phyloP scores from a whole-genome alignment of 805 yeast species.

The Wickerhamiella cacticola region DNA sequence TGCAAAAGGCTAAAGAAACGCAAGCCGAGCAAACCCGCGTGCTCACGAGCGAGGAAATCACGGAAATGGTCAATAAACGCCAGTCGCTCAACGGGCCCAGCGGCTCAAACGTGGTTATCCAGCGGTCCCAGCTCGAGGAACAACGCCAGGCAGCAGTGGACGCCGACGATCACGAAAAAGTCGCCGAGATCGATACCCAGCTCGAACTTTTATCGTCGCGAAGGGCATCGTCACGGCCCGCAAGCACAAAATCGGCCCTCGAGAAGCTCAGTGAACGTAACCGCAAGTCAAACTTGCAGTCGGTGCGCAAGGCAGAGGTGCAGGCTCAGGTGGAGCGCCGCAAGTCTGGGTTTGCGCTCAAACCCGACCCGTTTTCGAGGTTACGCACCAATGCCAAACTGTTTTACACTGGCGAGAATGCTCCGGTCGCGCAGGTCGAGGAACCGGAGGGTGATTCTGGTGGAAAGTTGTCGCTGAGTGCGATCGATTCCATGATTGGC shows the following conservation, averaged over 20 bases:
- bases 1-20: slow-evolving; percentile 51
- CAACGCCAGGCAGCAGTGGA: slow-evolving; percentile 63
- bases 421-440: slow-evolving; percentile 13
- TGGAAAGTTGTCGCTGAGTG: slow-evolving; percentile 17
- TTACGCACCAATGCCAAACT: slow-evolving; percentile 77
- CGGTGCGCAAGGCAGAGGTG: slow-evolving; percentile 68
- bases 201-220: slow-evolving; percentile 21
- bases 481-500: slow-evolving; percentile 32
- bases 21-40: slow-evolving; percentile 50
- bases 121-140: slow-evolving; percentile 58
- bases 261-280: slow-evolving; percentile 68
- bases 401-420: slow-evolving; percentile 39
- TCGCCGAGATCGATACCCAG: slow-evolving; percentile 27
- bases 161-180: slow-evolving; percentile 26
- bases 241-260: slow-evolving; percentile 4
- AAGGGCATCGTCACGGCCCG: background rate
- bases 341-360: slow-evolving; percentile 25
- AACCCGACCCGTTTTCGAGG: slow-evolving; percentile 73
- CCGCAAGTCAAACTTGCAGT: slow-evolving; percentile 64
- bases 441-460: background rate
- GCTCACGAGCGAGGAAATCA: slow-evolving; percentile 58
- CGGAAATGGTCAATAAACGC: slow-evolving; percentile 64
- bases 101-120: slow-evolving; percentile 65
- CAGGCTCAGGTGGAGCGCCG: slow-evolving; percentile 46
- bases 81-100: slow-evolving; percentile 47